These are phyloP conservation scores for Coniochaeta hoffmannii DNA, from an alignment of 2,329 filamentous ascomycete genomes.

Conservation along the genomic window DNA sequence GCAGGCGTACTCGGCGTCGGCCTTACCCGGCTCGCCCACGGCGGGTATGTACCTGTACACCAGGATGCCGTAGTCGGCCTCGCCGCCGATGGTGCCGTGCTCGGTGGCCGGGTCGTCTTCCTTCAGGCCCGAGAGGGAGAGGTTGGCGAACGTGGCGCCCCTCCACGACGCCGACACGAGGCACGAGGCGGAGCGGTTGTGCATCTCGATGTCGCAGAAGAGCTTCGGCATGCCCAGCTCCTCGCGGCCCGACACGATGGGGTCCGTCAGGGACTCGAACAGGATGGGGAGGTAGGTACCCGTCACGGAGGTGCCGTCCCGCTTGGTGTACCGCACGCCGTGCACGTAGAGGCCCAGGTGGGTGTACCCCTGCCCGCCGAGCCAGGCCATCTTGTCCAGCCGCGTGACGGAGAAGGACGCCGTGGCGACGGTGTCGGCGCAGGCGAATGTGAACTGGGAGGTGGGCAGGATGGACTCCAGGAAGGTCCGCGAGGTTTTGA, in stretches of 20 bases:
- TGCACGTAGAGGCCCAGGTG: constrained; percentile 56
- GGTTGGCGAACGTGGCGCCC: constrained; percentile 20
- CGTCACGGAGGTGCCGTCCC: constrained; percentile 36
- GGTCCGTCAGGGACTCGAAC: constrained; percentile 51
- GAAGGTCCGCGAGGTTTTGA: constrained; percentile 41
- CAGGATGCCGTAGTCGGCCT: constrained; percentile 12
- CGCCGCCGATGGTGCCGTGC: constrained; percentile 19
- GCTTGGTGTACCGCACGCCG: constrained; percentile 48
- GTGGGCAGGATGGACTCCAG: constrained; percentile 40
- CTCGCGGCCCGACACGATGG: constrained; percentile 51
- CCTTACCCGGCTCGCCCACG: constrained; percentile 39
- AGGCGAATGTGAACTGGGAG: constrained; percentile 30
- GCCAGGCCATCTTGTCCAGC: constrained; percentile 48
- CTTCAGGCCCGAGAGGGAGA: constrained; percentile 11
- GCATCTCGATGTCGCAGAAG: constrained; percentile 39
- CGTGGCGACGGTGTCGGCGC: constrained; percentile 33
- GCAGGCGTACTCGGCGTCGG: constrained; percentile 46
- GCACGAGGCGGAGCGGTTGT: constrained; percentile 21
- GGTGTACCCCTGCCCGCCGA: constrained; percentile 51
- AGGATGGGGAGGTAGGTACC: constrained; percentile 51
- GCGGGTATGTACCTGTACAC: constrained; percentile 48
- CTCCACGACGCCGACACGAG: constrained; percentile 32
- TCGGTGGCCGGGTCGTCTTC: constrained; percentile 12
- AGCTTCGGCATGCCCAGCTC: constrained; percentile 57
- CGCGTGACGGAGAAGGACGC: constrained; percentile 34